Conservation (phyloP, 179 eudicot genomes). For the Gypsophila paniculata region DNA sequence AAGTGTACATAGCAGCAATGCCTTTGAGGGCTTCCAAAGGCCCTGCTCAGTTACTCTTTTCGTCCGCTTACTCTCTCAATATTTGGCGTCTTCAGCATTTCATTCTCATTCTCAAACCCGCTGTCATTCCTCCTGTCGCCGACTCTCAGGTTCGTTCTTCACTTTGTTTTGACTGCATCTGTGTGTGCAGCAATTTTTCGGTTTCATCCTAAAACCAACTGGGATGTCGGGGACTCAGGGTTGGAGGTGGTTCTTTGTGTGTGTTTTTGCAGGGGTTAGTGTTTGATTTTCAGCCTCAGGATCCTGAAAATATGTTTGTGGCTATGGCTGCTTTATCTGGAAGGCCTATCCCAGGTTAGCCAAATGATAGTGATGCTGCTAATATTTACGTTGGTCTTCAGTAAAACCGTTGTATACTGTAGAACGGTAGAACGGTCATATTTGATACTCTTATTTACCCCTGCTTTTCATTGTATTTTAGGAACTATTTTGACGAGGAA, state of each 20-base stretch:
- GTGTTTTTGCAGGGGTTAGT: slow-evolving; percentile 42
- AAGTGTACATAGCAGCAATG: slow-evolving; percentile 65
- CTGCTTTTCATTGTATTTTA: slow-evolving; percentile 7
- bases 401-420: too few relatives aligned
- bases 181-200: neutral
- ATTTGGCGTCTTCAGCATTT: slow-evolving; percentile 76
- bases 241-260: neutral
- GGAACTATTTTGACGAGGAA: slow-evolving; percentile 56
- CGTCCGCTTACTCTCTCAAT: slow-evolving; percentile 62
- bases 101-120: slow-evolving; percentile 68
- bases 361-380: neutral
- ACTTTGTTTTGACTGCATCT: neutral
- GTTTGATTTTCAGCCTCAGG: slow-evolving; percentile 91
- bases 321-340: slow-evolving; percentile 77
- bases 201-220: neutral
- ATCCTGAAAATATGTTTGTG: slow-evolving; percentile 71
- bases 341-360: slow-evolving; percentile 57
- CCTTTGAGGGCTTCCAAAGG: slow-evolving; percentile 68
- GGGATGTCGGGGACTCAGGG: neutral
- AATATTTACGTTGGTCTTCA: too few relatives aligned
- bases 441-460: too few relatives aligned
- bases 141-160: slow-evolving; percentile 33
- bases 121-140: slow-evolving; percentile 25
- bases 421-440: too few relatives aligned
- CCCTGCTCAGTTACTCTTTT: slow-evolving; percentile 67